Percentiles rank a stretch among this genome's conserved stretches.
phyloP scores from a whole-genome alignment of 768 basidiomycete species.

The Kwoniella shandongensis region DNA sequence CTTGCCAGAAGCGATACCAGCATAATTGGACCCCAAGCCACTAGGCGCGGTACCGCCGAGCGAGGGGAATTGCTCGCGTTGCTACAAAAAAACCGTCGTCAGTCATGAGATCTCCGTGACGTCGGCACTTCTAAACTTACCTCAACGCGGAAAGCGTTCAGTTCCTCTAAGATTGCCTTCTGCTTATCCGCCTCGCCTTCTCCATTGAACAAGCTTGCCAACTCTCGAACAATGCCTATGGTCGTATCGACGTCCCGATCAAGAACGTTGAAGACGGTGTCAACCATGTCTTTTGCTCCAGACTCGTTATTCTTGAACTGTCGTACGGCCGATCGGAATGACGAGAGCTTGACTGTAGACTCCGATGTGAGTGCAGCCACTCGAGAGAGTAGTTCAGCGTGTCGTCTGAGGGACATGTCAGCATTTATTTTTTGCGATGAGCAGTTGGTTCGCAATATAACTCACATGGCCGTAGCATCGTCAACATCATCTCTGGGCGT shows the following conservation, averaged over 20 bases:
- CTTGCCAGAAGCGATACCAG: constrained; percentile 76
- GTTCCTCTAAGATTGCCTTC: constrained; percentile 67
- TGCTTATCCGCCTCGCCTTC: constrained; percentile 74
- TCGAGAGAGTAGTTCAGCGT: constrained; percentile 65
- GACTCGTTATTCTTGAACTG: constrained; percentile 75
- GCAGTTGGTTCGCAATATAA: neutral
- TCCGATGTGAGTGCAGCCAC: constrained; percentile 56
- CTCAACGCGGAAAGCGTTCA: constrained; percentile 83
- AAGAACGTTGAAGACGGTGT: constrained; percentile 79
- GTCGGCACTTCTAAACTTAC: too few species aligned
- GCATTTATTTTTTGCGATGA: neutral
- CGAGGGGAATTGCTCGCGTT: constrained; percentile 82
- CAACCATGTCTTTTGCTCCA: constrained; percentile 77
- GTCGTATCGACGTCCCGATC: constrained; percentile 70
- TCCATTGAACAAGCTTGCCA: constrained; percentile 67
- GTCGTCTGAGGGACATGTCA: constrained; percentile 59
- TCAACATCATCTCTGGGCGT: constrained; percentile 48
- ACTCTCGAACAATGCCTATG: constrained; percentile 56
- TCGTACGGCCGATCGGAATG: constrained; percentile 69
- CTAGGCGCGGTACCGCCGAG: constrained; percentile 53
- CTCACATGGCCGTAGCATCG: constrained; percentile 49
- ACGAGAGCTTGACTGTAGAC: constrained; percentile 53
- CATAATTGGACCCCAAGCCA: constrained; percentile 61
- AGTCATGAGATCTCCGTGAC: too few species aligned
- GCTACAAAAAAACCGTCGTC: too few species aligned